A percentile compares a stretch with the other conserved stretches of the same genome.
Conservation (phyloP, 306 rosid genomes). For the Castanospermum australe region DNA sequence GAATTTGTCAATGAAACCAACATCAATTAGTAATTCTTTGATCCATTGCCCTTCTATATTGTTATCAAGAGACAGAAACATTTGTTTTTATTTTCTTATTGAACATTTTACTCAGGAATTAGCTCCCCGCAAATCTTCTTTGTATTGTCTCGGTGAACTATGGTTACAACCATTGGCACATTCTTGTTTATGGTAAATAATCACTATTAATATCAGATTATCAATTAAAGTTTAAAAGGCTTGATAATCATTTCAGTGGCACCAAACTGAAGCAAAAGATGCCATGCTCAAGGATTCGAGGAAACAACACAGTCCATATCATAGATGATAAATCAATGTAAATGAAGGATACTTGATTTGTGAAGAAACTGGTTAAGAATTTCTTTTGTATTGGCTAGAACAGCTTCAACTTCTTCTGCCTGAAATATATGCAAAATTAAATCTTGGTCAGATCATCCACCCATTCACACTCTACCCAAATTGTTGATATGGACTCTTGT, state of each 20-base stretch:
- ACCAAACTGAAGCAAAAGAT: slow-evolving; percentile 7
- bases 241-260: slow-evolving; percentile 4
- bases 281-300: slow-evolving; percentile 3
- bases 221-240: neutral
- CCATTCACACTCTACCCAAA: neutral
- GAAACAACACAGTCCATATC: slow-evolving; percentile 8
- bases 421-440: slow-evolving; percentile 34
- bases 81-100: neutral
- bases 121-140: neutral
- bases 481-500: neutral
- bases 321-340: neutral
- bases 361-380: slow-evolving; percentile 76
- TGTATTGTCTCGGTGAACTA: neutral
- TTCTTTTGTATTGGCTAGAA: slow-evolving; percentile 74
- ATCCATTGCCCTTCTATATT: slow-evolving; percentile 8
- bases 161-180: neutral
- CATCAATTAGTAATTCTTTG: slow-evolving; percentile 10
- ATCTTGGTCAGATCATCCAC: slow-evolving; percentile 17
- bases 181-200: neutral
- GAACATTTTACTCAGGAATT: slow-evolving; percentile 13
- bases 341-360: slow-evolving; percentile 73
- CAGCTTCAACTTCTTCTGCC: slow-evolving; percentile 89
- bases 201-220: too few species aligned
- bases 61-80: slow-evolving; percentile 1
- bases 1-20: slow-evolving; percentile 57